Evolutionary conservation across 2,329 filamentous ascomycete genomes (phyloP).

Genomic region (Calycina herbarum): DNA sequence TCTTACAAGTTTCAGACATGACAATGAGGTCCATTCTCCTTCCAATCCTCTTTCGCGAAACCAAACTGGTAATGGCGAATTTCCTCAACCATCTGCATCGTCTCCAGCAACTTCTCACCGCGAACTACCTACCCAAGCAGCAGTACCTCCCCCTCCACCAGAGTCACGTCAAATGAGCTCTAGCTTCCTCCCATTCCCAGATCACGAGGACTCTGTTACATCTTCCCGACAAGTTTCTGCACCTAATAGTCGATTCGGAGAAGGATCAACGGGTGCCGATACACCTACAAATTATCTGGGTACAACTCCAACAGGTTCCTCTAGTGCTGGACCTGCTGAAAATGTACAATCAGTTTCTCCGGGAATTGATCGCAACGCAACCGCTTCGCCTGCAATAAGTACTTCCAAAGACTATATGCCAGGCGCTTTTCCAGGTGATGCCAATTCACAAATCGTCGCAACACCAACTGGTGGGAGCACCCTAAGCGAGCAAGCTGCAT

Average conservation of each 20-base stretch:
- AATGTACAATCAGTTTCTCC: conserved; percentile 32
- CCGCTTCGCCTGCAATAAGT: conserved; percentile 31
- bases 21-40: conserved; percentile 28
- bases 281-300: conserved; percentile 41
- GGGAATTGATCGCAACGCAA: conserved; percentile 35
- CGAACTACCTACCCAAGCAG: conserved; percentile 50
- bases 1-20: conserved; percentile 60
- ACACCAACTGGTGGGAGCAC: conserved; percentile 49
- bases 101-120: conserved; percentile 66
- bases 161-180: conserved; percentile 78
- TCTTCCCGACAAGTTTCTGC: conserved; percentile 79
- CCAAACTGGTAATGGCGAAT: conserved; percentile 28
- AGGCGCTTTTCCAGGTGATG: conserved; percentile 54
- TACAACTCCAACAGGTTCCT: conserved; percentile 36
- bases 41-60: conserved; percentile 31
- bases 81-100: conserved; percentile 43
- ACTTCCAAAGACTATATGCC: conserved; percentile 44
- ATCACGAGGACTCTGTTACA: conserved; percentile 66
- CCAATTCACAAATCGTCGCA: conserved; percentile 45
- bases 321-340: conserved; percentile 31
- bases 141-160: conserved; percentile 55
- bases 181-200: conserved; percentile 69
- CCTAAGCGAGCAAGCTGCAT: conserved; percentile 47
- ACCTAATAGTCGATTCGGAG: conserved; percentile 65
- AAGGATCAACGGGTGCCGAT: conserved; percentile 41